phyloP scores from a whole-genome alignment of 1,139 yeast species.

The Candida sp. region DNA sequence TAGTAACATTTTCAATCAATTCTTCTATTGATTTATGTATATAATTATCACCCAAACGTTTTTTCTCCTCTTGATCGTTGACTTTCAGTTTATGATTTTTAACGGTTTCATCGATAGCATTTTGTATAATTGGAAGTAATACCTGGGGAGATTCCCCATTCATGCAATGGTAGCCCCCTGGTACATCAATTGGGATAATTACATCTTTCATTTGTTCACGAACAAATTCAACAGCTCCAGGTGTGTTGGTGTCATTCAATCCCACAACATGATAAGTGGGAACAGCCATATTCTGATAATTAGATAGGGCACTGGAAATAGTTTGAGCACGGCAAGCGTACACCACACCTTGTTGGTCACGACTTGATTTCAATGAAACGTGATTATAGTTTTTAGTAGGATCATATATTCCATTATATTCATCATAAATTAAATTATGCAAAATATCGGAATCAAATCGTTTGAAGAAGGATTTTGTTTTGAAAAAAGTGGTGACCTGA shows the following conservation, averaged over 20 bases:
- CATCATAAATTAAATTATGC: slow-evolving; percentile 41
- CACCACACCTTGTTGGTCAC: slow-evolving; percentile 8
- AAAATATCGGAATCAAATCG: slow-evolving; percentile 44
- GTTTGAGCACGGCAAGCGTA: slow-evolving; percentile 25
- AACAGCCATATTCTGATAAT: slow-evolving; percentile 22
- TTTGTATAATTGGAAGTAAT: slow-evolving; percentile 19
- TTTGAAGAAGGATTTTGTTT: slow-evolving; percentile 40
- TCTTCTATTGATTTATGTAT: slow-evolving; percentile 4
- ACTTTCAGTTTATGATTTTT: background rate
- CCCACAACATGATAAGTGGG: slow-evolving; percentile 52
- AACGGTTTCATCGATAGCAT: slow-evolving; percentile 11
- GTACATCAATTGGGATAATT: slow-evolving; percentile 17
- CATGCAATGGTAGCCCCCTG: slow-evolving; percentile 48
- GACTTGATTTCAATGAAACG: slow-evolving; percentile 10
- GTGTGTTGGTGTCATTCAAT: slow-evolving; percentile 26
- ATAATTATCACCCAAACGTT: slow-evolving; percentile 4
- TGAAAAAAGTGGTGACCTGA: slow-evolving; percentile 43
- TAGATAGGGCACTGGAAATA: slow-evolving; percentile 30
- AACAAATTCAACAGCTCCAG: slow-evolving; percentile 27
- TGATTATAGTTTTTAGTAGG: slow-evolving; percentile 33
- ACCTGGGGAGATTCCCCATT: slow-evolving; percentile 54
- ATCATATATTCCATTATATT: slow-evolving; percentile 29
- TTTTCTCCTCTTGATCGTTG: slow-evolving; percentile 7
- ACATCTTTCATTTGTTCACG: slow-evolving; percentile 14
- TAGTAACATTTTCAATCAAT: slow-evolving; percentile 4